phyloP scores from a whole-genome alignment of 805 yeast genomes.

The Komagataella pastoris region DNA sequence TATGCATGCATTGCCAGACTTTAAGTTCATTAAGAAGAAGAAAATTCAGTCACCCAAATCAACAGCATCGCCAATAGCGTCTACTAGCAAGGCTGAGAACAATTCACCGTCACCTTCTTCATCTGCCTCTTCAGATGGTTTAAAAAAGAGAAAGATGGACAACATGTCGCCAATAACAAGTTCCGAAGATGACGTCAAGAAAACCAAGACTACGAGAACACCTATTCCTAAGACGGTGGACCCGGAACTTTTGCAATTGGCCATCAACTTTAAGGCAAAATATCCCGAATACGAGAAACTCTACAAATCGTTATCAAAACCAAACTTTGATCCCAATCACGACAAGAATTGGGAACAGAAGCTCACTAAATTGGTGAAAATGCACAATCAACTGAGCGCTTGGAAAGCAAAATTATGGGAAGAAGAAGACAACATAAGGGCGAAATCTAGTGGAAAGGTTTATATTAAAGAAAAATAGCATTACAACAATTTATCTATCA shows the following conservation, averaged over 20 bases:
- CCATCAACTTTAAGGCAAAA: neutral
- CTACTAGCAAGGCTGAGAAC: neutral
- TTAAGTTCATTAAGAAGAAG: neutral
- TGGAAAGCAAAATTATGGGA: neutral
- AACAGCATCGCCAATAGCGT: neutral
- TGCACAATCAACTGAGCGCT: neutral
- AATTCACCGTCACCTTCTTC: neutral
- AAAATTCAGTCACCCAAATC: neutral
- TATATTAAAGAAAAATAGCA: neutral
- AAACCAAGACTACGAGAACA: neutral
- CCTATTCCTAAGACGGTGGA: neutral
- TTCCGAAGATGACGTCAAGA: neutral
- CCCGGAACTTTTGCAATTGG: neutral
- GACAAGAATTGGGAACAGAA: neutral
- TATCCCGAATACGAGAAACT: neutral
- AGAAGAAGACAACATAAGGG: neutral
- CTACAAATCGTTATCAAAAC: neutral
- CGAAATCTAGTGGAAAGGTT: neutral
- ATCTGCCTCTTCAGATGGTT: neutral
- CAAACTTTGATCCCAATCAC: neutral
- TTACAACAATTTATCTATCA: slow-evolving; percentile 8
- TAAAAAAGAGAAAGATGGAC: neutral
- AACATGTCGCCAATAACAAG: neutral
- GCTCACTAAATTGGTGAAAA: neutral
- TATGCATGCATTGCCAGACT: neutral